Evolutionary conservation across 805 yeast genomes (phyloP).

Genomic region (Priceomyces haplophilus): DNA sequence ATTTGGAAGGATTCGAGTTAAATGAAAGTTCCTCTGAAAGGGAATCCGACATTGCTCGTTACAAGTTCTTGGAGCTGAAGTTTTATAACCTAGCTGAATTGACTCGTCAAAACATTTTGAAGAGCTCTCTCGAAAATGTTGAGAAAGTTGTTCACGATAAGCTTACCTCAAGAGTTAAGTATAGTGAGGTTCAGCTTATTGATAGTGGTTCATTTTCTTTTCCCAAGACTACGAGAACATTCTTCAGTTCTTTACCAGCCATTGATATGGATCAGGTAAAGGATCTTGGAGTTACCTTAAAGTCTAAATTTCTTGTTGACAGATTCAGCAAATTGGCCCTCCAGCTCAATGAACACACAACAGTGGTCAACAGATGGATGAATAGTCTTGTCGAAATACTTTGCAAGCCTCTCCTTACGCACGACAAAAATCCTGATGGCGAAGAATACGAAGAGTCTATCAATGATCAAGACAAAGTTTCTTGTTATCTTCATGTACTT

Average conservation of each 20-base stretch:
- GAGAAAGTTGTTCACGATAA: constrained; percentile 21
- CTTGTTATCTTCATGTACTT: constrained; percentile 53
- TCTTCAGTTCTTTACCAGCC: constrained; percentile 29
- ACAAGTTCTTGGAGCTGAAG: constrained; percentile 24
- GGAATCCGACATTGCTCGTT: constrained; percentile 7
- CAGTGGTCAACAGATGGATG: constrained; percentile 51
- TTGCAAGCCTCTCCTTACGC: constrained; percentile 45
- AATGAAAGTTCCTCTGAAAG: background rate
- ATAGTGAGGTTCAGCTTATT: constrained; percentile 9
- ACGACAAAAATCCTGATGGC: constrained; percentile 56
- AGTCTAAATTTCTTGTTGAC: constrained; percentile 18
- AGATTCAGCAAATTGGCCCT: constrained; percentile 17
- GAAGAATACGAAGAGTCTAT: constrained; percentile 77
- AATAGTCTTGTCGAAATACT: constrained; percentile 41
- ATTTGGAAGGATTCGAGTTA: constrained; percentile 3
- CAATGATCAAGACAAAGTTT: constrained; percentile 69
- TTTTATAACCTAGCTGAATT: constrained; percentile 36
- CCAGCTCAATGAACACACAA: constrained; percentile 52
- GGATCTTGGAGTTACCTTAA: constrained; percentile 18
- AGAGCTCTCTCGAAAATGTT: constrained; percentile 28
- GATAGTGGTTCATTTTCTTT: constrained; percentile 31
- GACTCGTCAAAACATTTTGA: constrained; percentile 31
- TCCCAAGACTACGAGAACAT: constrained; percentile 33
- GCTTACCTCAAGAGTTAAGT: constrained; percentile 20
- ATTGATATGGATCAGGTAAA: constrained; percentile 17